Evolutionary conservation across 2,329 filamentous ascomycete species (phyloP), one percentile per base, ranked within the genome.

Genomic region (Scedosporium aurantiacum): DNA sequence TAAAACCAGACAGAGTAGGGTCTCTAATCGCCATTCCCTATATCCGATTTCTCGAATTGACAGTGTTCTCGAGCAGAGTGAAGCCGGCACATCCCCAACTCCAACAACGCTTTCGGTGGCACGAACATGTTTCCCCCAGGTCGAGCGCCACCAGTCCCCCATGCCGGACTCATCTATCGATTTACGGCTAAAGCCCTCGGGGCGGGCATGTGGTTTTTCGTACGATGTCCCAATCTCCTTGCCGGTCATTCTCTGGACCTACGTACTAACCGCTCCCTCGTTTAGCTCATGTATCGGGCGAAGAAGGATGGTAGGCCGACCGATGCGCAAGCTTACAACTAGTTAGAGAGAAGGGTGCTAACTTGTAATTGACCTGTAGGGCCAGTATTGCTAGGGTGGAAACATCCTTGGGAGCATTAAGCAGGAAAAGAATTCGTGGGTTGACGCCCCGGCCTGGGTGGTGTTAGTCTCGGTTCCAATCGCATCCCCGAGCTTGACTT

Each of bases 131-230:
- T 63, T 28, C 62, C 63, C 4, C 61, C 62, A 16, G 59, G 61
- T n/a, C 62, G 63, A 37, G 62, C 72, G 66, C 74, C 74, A 59
- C 75, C 75, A 1, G 70, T 75, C 68, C 78, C 80, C 65, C 79
- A 80, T 66, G 80, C 81, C 64, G 76, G 78, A 45, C 74, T 75
- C 58, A 72, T 96, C 66, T 96, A 97, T 80, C 85, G 90, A 72
- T 88, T 93, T 75, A 83, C 87, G 63, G 93, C 90, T 56, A 97
- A 91, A 54, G 90, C 87, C 64, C 81, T 99, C 65, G 90, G 91
- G 68, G 94, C 94, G 61, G 90, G 89, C 78, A 99, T 97, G 94
- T 99, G 94, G 94, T 97, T 99, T 78, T 99, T 94, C 75, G 92
- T 97, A 84, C 72, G 88, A 79, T 61, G 56, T n/a, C 28, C 43